Base-by-base conservation (phyloP, 108 stramenopile species). In the Nannochloropsis oceanica region DNA sequence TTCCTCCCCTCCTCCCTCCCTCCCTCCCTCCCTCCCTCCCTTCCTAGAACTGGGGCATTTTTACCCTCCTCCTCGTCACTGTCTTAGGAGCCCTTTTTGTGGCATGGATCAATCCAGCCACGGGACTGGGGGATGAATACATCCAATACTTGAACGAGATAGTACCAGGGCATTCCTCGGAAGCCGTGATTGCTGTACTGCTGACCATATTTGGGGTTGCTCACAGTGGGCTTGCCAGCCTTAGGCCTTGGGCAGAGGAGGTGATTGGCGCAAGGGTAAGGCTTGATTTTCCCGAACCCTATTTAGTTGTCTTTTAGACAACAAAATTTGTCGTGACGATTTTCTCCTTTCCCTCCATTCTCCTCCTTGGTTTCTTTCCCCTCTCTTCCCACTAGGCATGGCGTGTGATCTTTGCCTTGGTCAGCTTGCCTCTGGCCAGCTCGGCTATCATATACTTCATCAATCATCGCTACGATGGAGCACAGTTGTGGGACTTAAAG, bases 361-460 rank as follows among this genome's bases (percentile, higher is more conserved):
- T 73, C 59, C 2, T 73, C 2, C n/a, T 73, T 73, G 5, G 0
- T 73, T 1, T 73, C 59, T 73, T n/a, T 7, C 59, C 18, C 18
- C 59, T n/a, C 59, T 9, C n/a, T 7, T n/a, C 7, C 59, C 7
- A 18, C 2, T 73, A 73, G 25, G 91, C 90, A 11, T 96, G 95
- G 94, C 91, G 97, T 50, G 96, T 96, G 43, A 89, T 98, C 27
- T 98, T 98, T 89, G 97, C 96, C 43, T 91, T 96, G 50, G 93
- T 93, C 13, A 92, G 91, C 85, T 88, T 98, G 14, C 95, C 94
- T 27, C 84, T 98, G 87, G 94, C 96, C 22, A 93, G 94, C 83
- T 95, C 95, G 12, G 95, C 95, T 86, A 95, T 98, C 44, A 91
- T 93, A 42, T 98, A 96, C 90, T 98, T 98, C 89, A 93, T 98